Percentiles rank a stretch among this genome's conserved stretches.
Conservation (phyloP, 805 yeast genomes). For the Groenewaldozyma tartarivorans region DNA sequence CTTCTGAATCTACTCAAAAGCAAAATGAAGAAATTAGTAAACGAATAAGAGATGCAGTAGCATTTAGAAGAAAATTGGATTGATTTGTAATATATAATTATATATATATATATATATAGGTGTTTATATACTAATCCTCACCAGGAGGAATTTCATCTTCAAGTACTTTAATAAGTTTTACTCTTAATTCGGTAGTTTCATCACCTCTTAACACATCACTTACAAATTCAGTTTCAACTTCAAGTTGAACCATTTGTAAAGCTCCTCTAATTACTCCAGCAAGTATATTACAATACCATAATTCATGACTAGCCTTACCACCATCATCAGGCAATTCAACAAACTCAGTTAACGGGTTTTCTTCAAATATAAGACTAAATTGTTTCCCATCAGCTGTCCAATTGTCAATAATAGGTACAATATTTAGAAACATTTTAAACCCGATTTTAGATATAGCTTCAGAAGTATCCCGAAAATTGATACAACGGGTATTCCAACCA, state of each 20-base stretch:
- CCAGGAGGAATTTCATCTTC: slow-evolving; percentile 97
- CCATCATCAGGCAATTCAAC: slow-evolving; percentile 81
- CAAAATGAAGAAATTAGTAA: slow-evolving; percentile 12
- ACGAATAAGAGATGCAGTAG: slow-evolving; percentile 20
- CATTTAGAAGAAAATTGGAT: slow-evolving; percentile 8
- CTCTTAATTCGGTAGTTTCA: slow-evolving; percentile 65
- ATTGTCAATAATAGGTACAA: slow-evolving; percentile 62
- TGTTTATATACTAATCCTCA: slow-evolving; percentile 43
- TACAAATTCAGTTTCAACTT: slow-evolving; percentile 72
- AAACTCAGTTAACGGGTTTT: slow-evolving; percentile 89
- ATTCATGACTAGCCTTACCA: slow-evolving; percentile 52
- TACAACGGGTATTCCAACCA: slow-evolving; percentile 67
- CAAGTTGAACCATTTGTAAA: slow-evolving; percentile 85
- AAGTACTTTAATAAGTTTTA: slow-evolving; percentile 59
- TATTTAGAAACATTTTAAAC: slow-evolving; percentile 79
- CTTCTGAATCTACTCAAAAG: neutral
- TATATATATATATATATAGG: neutral
- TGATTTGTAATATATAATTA: neutral
- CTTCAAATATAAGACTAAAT: slow-evolving; percentile 63
- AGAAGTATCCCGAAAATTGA: slow-evolving; percentile 71
- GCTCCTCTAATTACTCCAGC: slow-evolving; percentile 90
- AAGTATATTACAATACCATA: slow-evolving; percentile 89
- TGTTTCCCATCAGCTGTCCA: slow-evolving; percentile 72
- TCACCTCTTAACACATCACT: slow-evolving; percentile 80
- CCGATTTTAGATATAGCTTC: slow-evolving; percentile 82